Conservation (phyloP, 208 protist genomes). For the Ichthyophonus hoferi region DNA sequence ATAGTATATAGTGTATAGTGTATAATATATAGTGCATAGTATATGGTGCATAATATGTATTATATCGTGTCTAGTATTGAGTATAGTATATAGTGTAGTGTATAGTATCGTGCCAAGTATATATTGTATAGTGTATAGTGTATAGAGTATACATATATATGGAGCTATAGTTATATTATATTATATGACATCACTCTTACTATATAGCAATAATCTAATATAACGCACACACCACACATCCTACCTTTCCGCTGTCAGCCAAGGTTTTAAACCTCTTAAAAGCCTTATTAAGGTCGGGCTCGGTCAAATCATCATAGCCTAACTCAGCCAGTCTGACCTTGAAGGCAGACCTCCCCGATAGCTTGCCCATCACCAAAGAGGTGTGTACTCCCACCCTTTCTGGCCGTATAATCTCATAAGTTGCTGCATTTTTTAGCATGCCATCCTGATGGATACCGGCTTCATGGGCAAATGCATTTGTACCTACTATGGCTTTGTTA, state of each 20-base stretch:
- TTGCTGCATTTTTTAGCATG: slow-evolving; percentile 61
- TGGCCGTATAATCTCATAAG: slow-evolving; percentile 65
- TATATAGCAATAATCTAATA: too few relatives aligned
- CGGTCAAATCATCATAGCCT: slow-evolving; percentile 40
- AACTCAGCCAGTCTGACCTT: slow-evolving; percentile 43
- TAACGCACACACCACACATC: too few relatives aligned
- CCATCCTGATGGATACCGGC: slow-evolving; percentile 65
- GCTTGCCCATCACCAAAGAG: slow-evolving; percentile 58
- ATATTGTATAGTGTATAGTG: too few relatives aligned
- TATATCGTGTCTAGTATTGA: too few relatives aligned
- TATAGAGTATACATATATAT: too few relatives aligned
- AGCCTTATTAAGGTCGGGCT: slow-evolving; percentile 21
- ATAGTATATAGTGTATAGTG: too few relatives aligned
- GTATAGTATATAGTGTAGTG: too few relatives aligned
- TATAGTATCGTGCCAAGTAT: too few relatives aligned
- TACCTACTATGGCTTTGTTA: slow-evolving; percentile 62
- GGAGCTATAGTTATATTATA: too few relatives aligned
- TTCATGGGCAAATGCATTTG: slow-evolving; percentile 68
- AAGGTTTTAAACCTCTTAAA: slow-evolving; percentile 53
- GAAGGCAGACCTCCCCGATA: slow-evolving; percentile 56
- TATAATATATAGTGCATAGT: too few relatives aligned
- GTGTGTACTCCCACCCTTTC: slow-evolving; percentile 49
- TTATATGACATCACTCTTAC: too few relatives aligned
- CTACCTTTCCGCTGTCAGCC: background rate
- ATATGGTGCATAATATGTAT: too few relatives aligned